phyloP scores from a whole-genome alignment of 257 asterid species.

The Fraxinus cuspidata region DNA sequence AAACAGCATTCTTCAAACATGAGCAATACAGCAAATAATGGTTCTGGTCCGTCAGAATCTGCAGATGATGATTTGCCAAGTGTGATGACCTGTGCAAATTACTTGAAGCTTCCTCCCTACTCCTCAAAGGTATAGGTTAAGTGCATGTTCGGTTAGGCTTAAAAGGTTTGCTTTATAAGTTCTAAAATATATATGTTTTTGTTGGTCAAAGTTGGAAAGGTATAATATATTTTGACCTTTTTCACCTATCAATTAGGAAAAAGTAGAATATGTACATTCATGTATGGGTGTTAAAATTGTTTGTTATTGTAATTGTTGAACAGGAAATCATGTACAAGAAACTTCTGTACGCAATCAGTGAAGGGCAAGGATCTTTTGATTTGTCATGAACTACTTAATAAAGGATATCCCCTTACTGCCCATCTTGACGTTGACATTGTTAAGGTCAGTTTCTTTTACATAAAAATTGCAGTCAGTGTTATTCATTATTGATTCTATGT shows the following conservation, averaged over 20 bases:
- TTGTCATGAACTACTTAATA: constrained; percentile 56
- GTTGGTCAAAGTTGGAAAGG: background rate
- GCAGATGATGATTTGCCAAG: constrained; percentile 96
- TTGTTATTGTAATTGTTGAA: background rate
- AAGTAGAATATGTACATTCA: background rate
- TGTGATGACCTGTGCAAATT: constrained; percentile 99
- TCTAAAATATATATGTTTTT: background rate
- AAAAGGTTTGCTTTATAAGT: background rate
- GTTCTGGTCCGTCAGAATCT: constrained; percentile 70
- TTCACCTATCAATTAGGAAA: background rate
- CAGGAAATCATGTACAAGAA: constrained; percentile 95
- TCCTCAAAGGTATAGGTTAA: constrained; percentile 75
- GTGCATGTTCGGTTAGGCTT: background rate
- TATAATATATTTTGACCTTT: background rate
- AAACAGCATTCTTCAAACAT: constrained; percentile 77
- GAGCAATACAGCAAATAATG: constrained; percentile 49
- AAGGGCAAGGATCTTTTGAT: constrained; percentile 98
- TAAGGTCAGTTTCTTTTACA: constrained; percentile 33
- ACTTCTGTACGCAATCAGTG: constrained; percentile 81
- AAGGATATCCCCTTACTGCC: constrained; percentile 23
- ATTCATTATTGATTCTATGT: background rate
- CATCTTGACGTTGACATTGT: constrained; percentile 29
- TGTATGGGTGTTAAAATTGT: background rate
- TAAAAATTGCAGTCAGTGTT: background rate
- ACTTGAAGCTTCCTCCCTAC: constrained; percentile 98